A percentile compares a stretch with the other conserved stretches of the same genome.
Evolutionary conservation across 1,284 basidiomycete genomes (phyloP).

Genomic region (Xerocomus nothofagi): DNA sequence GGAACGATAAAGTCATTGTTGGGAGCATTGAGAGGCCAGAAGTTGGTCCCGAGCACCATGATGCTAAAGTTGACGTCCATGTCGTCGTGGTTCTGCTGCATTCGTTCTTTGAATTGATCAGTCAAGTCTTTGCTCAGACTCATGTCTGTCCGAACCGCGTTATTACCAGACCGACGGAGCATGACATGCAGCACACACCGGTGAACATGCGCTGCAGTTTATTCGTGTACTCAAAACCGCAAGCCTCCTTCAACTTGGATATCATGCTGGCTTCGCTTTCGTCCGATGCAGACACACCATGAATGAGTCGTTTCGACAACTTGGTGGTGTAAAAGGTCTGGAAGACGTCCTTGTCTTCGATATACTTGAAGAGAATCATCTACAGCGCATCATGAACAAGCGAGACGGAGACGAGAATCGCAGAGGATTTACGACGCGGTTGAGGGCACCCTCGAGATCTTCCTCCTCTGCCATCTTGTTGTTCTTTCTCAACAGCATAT

Average conservation of each 20-base stretch:
- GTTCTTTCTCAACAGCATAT: constrained; percentile 89
- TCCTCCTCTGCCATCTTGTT: constrained; percentile 95
- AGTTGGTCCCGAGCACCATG: constrained; percentile 94
- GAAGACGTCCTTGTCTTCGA: constrained; percentile 99
- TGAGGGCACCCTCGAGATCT: constrained; percentile 86
- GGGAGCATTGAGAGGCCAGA: constrained; percentile 91
- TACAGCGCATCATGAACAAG: constrained; percentile 34
- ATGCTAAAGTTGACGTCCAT: constrained; percentile 90
- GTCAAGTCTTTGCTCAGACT: constrained; percentile 95
- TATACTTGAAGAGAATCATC: constrained; percentile 99
- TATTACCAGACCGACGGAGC: not conserved
- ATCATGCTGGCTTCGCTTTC: constrained; percentile 99
- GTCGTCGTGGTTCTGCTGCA: constrained; percentile 81
- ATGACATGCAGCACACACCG: constrained; percentile 46
- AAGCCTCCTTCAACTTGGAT: constrained; percentile 96
- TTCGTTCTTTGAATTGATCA: constrained; percentile 94
- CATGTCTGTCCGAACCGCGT: constrained; percentile 66
- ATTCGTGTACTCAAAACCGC: constrained; percentile 98
- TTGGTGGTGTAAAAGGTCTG: constrained; percentile 99
- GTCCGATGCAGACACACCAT: constrained; percentile 91
- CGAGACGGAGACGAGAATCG: not conserved
- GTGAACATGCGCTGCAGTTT: constrained; percentile 99
- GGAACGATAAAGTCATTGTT: constrained; percentile 89
- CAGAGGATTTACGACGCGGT: constrained; percentile 74
- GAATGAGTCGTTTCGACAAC: constrained; percentile 92